Percentiles rank a stretch among this genome's conserved stretches.
phyloP scores from a whole-genome alignment of 2,329 filamentous ascomycete species.

The Botrytis cinerea region DNA sequence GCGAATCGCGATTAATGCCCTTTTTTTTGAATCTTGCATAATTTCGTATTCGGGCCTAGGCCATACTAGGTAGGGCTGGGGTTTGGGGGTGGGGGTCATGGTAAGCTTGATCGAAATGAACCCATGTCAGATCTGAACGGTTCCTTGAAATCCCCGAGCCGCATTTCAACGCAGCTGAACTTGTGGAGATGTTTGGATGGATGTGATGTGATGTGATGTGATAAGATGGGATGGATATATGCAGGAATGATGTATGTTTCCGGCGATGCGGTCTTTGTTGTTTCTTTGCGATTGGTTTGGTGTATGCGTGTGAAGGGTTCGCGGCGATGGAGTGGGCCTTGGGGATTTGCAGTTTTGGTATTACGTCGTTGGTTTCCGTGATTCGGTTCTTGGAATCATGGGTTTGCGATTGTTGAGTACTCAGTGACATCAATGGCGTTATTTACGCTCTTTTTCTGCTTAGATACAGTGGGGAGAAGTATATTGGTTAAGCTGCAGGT shows the following conservation, averaged over 20 bases:
- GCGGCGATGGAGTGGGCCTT: not conserved
- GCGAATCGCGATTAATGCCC: not conserved
- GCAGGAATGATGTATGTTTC: not conserved
- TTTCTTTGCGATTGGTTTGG: not conserved
- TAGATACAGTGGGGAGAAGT: not conserved
- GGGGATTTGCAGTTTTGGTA: not conserved
- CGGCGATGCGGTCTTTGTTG: not conserved
- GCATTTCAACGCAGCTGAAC: not conserved
- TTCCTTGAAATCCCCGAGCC: not conserved
- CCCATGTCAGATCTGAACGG: not conserved
- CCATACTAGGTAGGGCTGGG: not conserved
- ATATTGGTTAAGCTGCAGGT: not conserved
- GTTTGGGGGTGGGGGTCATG: not conserved
- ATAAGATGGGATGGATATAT: not conserved
- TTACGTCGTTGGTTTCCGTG: not conserved
- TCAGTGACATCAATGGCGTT: not conserved
- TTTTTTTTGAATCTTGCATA: not conserved
- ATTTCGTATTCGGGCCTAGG: not conserved
- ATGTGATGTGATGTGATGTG: not conserved
- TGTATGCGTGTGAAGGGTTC: not conserved
- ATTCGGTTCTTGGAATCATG: not conserved
- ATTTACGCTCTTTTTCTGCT: not conserved
- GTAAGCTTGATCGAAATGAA: not conserved
- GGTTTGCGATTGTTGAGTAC: not conserved
- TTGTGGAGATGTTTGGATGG: not conserved